Evolutionary conservation across 2,329 filamentous ascomycete species (phyloP).

Genomic region (Madurella fahalii): DNA sequence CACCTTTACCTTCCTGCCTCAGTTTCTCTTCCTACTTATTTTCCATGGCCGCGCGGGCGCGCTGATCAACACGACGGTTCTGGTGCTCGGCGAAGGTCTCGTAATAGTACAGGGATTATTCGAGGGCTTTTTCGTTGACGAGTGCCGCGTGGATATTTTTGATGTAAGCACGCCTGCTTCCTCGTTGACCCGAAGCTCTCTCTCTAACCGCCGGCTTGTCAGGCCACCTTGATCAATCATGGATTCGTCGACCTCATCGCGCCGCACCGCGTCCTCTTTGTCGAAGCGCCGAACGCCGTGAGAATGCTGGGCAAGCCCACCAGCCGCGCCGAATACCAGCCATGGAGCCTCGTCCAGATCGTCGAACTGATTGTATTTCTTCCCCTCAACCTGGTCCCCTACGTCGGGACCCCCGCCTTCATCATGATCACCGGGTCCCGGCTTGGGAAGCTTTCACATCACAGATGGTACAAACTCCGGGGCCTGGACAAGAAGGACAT

Average conservation of each 20-base stretch:
- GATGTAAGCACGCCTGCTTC: slow-evolving; percentile 50
- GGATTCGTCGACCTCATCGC: slow-evolving; percentile 66
- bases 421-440: slow-evolving; percentile 83
- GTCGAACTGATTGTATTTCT: slow-evolving; percentile 74
- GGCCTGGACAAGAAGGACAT: slow-evolving; percentile 70
- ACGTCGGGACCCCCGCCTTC: slow-evolving; percentile 79
- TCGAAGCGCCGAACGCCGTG: slow-evolving; percentile 67
- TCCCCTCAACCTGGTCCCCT: slow-evolving; percentile 83
- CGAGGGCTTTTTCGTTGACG: slow-evolving; percentile 77
- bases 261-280: slow-evolving; percentile 60
- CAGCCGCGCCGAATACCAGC: slow-evolving; percentile 71
- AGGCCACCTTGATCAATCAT: slow-evolving; percentile 70
- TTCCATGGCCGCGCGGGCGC: slow-evolving; percentile 77
- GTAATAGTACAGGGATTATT: slow-evolving; percentile 68
- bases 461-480: slow-evolving; percentile 80
- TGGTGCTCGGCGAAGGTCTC: slow-evolving; percentile 79
- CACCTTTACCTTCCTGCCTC: slow-evolving; percentile 80
- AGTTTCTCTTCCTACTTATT: slow-evolving; percentile 82
- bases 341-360: slow-evolving; percentile 89
- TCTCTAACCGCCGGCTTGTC: neutral
- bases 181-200: neutral
- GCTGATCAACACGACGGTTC: slow-evolving; percentile 83
- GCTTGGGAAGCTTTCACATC: slow-evolving; percentile 83
- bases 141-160: slow-evolving; percentile 75
- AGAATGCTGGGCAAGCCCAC: slow-evolving; percentile 81